Evolutionary conservation across 176 grass and related monocot species (phyloP), one percentile per base, ranked within the genome.

Genomic region (Ensete ventricosum): DNA sequence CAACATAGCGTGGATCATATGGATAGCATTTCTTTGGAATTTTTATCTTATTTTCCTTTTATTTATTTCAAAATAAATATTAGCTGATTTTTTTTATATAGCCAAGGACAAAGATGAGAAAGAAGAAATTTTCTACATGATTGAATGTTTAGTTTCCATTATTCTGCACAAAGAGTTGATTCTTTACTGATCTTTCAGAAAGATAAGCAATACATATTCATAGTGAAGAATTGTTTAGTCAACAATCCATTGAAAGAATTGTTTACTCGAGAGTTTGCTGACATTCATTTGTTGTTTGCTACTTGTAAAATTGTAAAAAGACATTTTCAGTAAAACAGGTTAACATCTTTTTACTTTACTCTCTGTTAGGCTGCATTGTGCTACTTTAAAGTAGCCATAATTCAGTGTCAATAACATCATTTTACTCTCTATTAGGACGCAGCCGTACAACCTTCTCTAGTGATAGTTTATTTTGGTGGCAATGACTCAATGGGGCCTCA

Each of bases 381-480:
- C 34, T 43, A 43, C 34, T 43, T 43, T 43, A 43, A 43, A 43
- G 34, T 6, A 43, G 34, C 34, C 34, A 43, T 43, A 43, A 6
- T 43, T 43, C 34, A 43, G 34, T 5, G 34, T 74, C 60, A 57
- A 74, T 83, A 58, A 58, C 71, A 23, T 24, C n/a, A 2, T 73
- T 54, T 54, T 54, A 13, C 71, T 25, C 9, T 87, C 34, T 55
- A 71, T 50, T 57, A 94, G 87, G 88, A 90, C 67, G 83, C 83
- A 55, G 6, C 67, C 1, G 75, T 88, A 67, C 88, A 88, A 74
- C 90, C 93, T 14, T 86, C 85, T 26, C 71, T 96, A 74, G 87
- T 96, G 55, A 88, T 96, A 74, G 89, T 92, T 84, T 96, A 96
- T 75, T 90, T 96, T 90, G 93, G 93, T 67, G 93, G 89, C 53